Evolutionary conservation across 148 eudicot species (phyloP), one percentile per base, ranked within the genome.

Genomic region (Silene latifolia): DNA sequence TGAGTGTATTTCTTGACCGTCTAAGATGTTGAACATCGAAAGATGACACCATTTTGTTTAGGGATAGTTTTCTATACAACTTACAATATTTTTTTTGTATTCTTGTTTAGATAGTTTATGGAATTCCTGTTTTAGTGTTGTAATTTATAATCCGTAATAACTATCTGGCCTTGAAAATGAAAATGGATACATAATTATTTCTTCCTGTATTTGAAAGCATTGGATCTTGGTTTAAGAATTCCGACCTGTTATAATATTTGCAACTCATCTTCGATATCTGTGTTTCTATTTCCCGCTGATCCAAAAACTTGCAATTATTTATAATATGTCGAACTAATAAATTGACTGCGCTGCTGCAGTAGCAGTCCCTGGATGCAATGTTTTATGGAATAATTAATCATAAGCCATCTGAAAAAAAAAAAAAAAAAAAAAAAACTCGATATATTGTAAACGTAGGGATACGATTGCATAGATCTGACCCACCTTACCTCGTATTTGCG

Each of bases 61-160:
- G 80, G 63, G 39, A 75, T 82, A 82, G 85, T 72, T 72, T 63
- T 32, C n/a, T 57, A 72, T 76, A 79, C 66, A 44, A 51, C 72
- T 66, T 71, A 63, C 72, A 42, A 20, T 51, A 67, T 72, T 72
- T 81, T 81, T 44, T 67, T 76, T 66, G 65, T 76, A 18, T 66
- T 66, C 60, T 72, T 66, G 74, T 76, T 66, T 72, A 67, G 74
- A 24, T 29, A 70, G 71, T 65, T 48, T 57, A 57, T 46, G 64
- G 65, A 15, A 76, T 48, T 17, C 39, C 70, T 23, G 20, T 63
- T 64, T 75, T 56, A 48, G 48, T 19, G 60, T 69, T 61, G 78
- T 62, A 51, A 12, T 51, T 15, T 32, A 48, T 70, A 77, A 70
- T 54, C 29, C 72, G 79, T 76, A 66, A 71, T 57, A 65, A 64